Evolutionary conservation across 345 rosid species (phyloP).

Genomic region (Eucalyptus marginata): DNA sequence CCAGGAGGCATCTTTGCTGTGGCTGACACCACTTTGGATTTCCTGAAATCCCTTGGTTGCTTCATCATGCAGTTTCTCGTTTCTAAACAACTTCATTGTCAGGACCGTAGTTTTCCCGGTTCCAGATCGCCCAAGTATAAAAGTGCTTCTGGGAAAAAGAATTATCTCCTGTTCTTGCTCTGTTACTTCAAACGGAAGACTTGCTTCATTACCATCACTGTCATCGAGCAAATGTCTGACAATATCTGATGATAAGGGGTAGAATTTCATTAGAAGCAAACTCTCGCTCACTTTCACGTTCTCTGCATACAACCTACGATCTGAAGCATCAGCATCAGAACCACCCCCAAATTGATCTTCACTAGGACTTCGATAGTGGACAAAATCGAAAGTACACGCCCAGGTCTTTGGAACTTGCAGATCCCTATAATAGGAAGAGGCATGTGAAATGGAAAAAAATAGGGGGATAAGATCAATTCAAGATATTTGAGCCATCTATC

Average conservation of each 20-base stretch:
- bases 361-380: not conserved
- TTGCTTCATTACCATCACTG: conserved; percentile 18
- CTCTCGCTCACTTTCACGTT: conserved; percentile 37
- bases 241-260: conserved; percentile 18
- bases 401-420: conserved; percentile 34
- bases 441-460: not conserved
- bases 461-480: not conserved
- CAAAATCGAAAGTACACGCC: conserved; percentile 11
- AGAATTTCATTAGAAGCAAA: conserved; percentile 41
- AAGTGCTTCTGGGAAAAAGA: conserved; percentile 18
- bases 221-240: conserved; percentile 27
- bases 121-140: conserved; percentile 45
- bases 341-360: not conserved
- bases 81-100: conserved; percentile 28
- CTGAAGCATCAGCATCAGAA: not conserved
- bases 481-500: not conserved
- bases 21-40: not conserved
- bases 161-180: conserved; percentile 29
- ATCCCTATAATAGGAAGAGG: conserved; percentile 3
- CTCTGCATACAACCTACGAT: conserved; percentile 8
- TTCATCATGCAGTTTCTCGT: conserved; percentile 13
- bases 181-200: conserved; percentile 41
- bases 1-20: not conserved
- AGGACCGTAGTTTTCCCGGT: conserved; percentile 51
- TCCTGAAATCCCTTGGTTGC: conserved; percentile 6